A percentile compares a stretch with the other conserved stretches of the same genome.
phyloP scores from a whole-genome alignment of 1,139 yeast species.

The Zygosaccharomyces sapae region DNA sequence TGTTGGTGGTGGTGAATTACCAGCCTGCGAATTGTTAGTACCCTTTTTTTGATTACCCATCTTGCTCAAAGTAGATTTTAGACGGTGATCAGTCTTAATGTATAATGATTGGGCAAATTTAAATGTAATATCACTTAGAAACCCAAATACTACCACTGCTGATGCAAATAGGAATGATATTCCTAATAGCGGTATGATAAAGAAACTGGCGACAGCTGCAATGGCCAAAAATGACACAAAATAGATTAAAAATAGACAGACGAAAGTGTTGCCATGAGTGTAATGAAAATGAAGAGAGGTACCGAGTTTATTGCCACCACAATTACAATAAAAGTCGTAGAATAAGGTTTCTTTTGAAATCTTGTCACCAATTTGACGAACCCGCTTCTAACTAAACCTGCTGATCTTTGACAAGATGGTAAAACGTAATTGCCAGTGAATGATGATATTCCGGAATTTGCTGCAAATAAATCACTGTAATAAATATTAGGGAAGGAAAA shows the following conservation, averaged over 20 bases:
- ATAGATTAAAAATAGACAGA: conserved; percentile 21
- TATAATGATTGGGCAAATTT: conserved; percentile 22
- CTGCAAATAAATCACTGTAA: conserved; percentile 1
- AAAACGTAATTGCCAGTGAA: conserved; percentile 2
- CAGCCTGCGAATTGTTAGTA: conserved; percentile 1
- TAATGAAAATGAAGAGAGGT: conserved; percentile 12
- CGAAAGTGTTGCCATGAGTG: conserved; percentile 21
- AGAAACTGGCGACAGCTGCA: conserved; percentile 18
- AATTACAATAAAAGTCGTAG: conserved; percentile 11
- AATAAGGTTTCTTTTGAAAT: conserved; percentile 14
- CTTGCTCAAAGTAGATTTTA: conserved; percentile 14
- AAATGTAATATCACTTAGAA: conserved; percentile 23
- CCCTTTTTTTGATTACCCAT: conserved; percentile 13
- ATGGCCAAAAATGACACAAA: conserved; percentile 18
- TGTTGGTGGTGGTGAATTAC: neutral
- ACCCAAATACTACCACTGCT: conserved; percentile 23
- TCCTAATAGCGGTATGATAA: conserved; percentile 24
- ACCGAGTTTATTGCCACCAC: conserved; percentile 8
- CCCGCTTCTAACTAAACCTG: conserved; percentile 3
- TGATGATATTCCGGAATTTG: conserved; percentile 4
- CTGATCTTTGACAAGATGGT: conserved; percentile 6
- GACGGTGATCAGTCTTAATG: conserved; percentile 15
- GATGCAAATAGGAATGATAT: conserved; percentile 26
- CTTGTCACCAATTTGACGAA: conserved; percentile 6
- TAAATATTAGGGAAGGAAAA: neutral